Base-by-base conservation (phyloP, 352 stramenopile species). In the Phytophthora chlamydospora region DNA sequence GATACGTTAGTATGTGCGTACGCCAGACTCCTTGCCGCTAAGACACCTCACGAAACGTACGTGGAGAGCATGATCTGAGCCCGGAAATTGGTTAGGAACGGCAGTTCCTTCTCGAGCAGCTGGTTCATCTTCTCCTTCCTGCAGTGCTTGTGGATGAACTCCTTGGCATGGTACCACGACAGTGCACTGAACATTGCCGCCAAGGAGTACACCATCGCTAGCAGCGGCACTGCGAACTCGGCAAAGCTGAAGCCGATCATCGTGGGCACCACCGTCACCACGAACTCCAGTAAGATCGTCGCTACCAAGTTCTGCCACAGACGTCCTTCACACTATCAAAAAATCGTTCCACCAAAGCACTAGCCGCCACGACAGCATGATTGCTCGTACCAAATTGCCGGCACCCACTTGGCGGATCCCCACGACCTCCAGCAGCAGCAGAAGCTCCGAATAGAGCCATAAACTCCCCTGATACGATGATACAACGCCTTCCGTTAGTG, bases 91-190 rank as follows among this genome's bases (percentile, higher is more conserved):
- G 86, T 93, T 47, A 95, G 47, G 59, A 93, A 91, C 6, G 84
- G 75, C 60, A 93, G 62, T 56, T 93, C 80, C 48, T 79, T 88
- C n/a, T 64, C 71, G 14, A 91, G 70, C 31, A 95, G 42, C 35
- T 89, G 73, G 44, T 80, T 87, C 78, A 93, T 88, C 51, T 89
- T 93, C 50, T 92, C 80, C 66, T 93, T 93, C 60, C 81, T 79
- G 57, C 76, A 92, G 62, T 88, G 68, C 61, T 95, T 93, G 62
- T 78, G 71, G 45, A 90, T 75, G 48, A 66, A 83, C 35, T 90
- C 85, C n/a, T 75, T 80, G 42, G 85, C 82, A 55, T 95, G 83
- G 53, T 74, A 82, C 72, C 82, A 83, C 29, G 82, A 91, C n/a
- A 93, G 49, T 6, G 64, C 44, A 34, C 84, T 85, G 12, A 91